Base-by-base conservation (phyloP, 208 protist species). In the Crithidia bombi region DNA sequence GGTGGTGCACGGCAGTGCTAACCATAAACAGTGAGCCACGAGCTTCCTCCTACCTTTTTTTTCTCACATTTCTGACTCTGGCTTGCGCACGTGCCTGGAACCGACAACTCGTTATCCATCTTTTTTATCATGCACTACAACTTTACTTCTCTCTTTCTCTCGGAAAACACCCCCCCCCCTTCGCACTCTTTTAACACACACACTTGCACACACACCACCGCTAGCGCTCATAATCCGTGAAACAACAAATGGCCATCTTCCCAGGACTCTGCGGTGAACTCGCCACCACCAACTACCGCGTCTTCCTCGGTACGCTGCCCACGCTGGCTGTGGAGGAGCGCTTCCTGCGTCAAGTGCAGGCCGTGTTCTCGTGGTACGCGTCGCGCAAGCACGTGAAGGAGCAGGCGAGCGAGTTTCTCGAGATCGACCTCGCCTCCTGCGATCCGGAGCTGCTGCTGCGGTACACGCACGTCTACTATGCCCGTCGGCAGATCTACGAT, bases 401-500 rank as follows among this genome's bases (percentile, higher is more conserved):
- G 79, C 89, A 94, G 71, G 88, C 86, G 39, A 96, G 86, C 63
- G 86, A 93, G 65, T 96, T 92, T 61, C 81, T 96, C 28, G 92
- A 96, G 65, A 82, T 96, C 62, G 92, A 96, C 64, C 75, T 94
- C 30, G 87, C 86, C 58, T 85, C 86, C 38, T 93, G 85, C 62
- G 92, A 96, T 52, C 69, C 89, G 9, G 89, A 96, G 73, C 69
- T 96, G 46, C 58, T 96, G 43, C 62, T 94, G 26, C 89, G 92
- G 28, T 96, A 96, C 82, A 87, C 79, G 12, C 89, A 93, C 65
- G 86, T 96, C 6, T 91, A 92, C 75, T 96, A 91, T 63, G 81
- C 84, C 9, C 83, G 92, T 9, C 85, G 89, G 5, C 83, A 93
- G 54, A 50, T 96, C 36, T 82, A 89, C 66, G 82, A 92, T 12